These are phyloP conservation scores for Lentinula lateritia DNA, from an alignment of 768 basidiomycete genomes.

Conservation along the genomic window DNA sequence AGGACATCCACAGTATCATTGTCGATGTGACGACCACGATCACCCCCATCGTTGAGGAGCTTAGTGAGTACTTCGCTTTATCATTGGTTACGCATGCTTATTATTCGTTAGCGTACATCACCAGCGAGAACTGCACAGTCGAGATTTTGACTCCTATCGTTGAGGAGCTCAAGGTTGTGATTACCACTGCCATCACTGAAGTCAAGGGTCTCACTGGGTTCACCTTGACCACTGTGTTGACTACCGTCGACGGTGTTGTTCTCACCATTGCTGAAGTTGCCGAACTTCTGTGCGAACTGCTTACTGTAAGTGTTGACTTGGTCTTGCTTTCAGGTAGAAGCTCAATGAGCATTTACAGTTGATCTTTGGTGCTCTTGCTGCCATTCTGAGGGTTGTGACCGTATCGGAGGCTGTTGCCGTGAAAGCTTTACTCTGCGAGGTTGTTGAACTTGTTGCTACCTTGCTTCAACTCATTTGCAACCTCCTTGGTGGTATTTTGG, in stretches of 20 bases:
- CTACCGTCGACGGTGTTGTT: conserved; percentile 7
- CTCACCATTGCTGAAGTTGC: conserved; percentile 6
- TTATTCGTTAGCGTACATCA: not conserved
- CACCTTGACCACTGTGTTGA: conserved; percentile 3
- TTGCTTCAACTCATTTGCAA: conserved; percentile 8
- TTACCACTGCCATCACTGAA: conserved; percentile 6
- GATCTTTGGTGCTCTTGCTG: conserved; percentile 5
- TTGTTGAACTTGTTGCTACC: conserved; percentile 4
- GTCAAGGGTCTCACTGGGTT: conserved; percentile 3
- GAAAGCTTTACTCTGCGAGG: conserved; percentile 1
- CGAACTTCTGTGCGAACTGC: conserved; percentile 2
- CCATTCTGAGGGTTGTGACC: conserved; percentile 2
- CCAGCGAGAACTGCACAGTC: conserved; percentile 4
- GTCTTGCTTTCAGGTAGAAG: not conserved
- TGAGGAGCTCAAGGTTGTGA: not conserved
- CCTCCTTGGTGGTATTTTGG: conserved; percentile 7
- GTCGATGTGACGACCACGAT: not conserved
- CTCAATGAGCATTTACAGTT: not conserved
- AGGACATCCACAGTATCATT: conserved; percentile 1
- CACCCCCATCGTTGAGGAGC: conserved; percentile 5
- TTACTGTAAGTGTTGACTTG: not conserved
- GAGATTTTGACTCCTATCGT: conserved; percentile 7
- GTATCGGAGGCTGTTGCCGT: not conserved
- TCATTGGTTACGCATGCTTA: not conserved
- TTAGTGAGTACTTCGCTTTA: not conserved